These are phyloP conservation scores for Chaetomium cochliodes DNA, from an alignment of 495 filamentous ascomycete species.

Conservation along the genomic window DNA sequence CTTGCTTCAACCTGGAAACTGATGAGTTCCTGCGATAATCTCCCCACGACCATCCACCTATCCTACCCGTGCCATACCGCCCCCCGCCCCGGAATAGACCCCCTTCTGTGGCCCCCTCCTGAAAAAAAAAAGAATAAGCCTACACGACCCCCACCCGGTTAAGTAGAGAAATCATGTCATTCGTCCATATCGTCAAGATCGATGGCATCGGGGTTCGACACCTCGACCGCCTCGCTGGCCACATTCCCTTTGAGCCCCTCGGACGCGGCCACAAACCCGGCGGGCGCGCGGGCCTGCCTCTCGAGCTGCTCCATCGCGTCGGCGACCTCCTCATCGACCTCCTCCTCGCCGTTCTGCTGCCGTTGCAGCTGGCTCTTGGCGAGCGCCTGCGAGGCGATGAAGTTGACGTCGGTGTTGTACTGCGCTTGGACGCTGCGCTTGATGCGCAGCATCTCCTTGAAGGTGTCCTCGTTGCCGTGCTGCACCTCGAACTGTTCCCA, in stretches of 20 bases:
- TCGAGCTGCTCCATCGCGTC: constrained; percentile 94
- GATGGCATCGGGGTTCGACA: constrained; percentile 84
- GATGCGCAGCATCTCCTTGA: constrained; percentile 98
- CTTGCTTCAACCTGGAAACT: constrained; percentile 2
- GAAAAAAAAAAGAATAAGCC: not conserved
- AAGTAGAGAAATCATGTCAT: constrained; percentile 27
- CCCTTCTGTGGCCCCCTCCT: not conserved
- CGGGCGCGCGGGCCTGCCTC: constrained; percentile 80
- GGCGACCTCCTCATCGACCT: constrained; percentile 54
- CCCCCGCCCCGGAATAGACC: not conserved
- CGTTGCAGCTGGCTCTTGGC: constrained; percentile 68
- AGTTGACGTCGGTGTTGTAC: constrained; percentile 98
- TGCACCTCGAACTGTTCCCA: constrained; percentile 97
- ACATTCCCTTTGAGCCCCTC: constrained; percentile 75
- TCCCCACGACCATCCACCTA: not conserved
- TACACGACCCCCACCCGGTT: not conserved
- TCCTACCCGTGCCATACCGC: not conserved
- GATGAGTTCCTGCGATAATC: not conserved
- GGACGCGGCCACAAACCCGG: constrained; percentile 87
- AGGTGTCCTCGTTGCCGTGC: constrained; percentile 98
- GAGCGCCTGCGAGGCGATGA: constrained; percentile 94
- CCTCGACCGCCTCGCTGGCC: constrained; percentile 42
- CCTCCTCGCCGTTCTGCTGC: constrained; percentile 42
- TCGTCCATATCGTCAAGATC: constrained; percentile 69
- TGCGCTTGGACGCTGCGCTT: constrained; percentile 96